A percentile compares a stretch with the other conserved stretches of the same genome.
These are phyloP conservation scores for Phytophthora foliorum DNA, from an alignment of 352 stramenopile genomes.

Conservation along the genomic window DNA sequence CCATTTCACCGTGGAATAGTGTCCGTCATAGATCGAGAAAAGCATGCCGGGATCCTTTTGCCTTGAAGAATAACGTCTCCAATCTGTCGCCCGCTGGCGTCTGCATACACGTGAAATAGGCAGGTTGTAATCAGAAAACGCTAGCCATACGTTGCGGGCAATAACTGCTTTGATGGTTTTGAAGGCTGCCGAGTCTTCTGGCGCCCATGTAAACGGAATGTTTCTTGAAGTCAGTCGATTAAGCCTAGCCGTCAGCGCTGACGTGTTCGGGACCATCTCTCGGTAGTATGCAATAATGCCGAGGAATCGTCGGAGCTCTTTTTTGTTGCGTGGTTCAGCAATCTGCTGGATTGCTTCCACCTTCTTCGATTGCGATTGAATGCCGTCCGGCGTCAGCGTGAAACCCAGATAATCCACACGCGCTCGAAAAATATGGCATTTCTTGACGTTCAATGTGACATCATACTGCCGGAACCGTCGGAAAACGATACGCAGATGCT, in stretches of 20 bases:
- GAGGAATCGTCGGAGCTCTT: not conserved
- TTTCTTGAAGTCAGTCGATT: constrained; percentile 14
- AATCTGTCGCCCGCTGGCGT: constrained; percentile 1
- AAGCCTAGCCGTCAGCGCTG: not conserved
- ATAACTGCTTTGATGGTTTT: not conserved
- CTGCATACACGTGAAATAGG: constrained; percentile 3
- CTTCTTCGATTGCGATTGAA: not conserved
- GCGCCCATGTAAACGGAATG: not conserved
- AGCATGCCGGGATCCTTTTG: constrained; percentile 16
- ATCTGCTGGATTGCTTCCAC: not conserved
- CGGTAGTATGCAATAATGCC: constrained; percentile 7
- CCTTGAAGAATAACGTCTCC: not conserved
- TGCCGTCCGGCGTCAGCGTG: not conserved
- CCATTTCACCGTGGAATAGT: constrained; percentile 10
- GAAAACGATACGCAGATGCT: not conserved
- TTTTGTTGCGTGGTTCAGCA: not conserved
- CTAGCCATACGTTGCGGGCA: not conserved
- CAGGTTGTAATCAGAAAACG: constrained; percentile 10
- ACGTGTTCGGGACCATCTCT: constrained; percentile 16
- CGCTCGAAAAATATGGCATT: not conserved
- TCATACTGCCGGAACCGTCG: not conserved
- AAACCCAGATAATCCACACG: not conserved
- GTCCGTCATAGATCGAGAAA: not conserved
- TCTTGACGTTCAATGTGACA: not conserved
- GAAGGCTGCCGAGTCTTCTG: no score